Conservation (phyloP, 495 filamentous ascomycete species). For the Daldinia concentrica region DNA sequence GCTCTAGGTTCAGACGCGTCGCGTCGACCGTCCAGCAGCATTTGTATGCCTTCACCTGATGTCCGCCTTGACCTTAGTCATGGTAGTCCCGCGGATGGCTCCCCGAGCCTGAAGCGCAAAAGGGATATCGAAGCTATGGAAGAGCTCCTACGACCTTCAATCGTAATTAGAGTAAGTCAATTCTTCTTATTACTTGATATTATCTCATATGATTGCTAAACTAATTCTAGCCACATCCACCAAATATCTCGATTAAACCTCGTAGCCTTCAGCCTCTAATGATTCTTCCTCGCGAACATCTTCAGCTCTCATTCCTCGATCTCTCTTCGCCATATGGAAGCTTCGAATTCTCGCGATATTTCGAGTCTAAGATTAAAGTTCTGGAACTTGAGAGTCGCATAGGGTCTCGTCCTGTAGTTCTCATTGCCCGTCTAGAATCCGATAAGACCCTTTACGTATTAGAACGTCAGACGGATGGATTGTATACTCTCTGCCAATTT, state of each 20-base stretch:
- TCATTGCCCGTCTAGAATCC: constrained; percentile 70
- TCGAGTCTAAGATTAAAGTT: constrained; percentile 68
- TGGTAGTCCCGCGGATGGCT: constrained; percentile 6
- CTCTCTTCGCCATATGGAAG: constrained; percentile 59
- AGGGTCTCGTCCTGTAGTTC: constrained; percentile 62
- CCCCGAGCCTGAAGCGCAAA: constrained; percentile 44
- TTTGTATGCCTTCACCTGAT: constrained; percentile 48
- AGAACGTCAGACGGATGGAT: constrained; percentile 71
- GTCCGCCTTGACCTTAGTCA: constrained; percentile 33
- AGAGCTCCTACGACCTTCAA: constrained; percentile 57
- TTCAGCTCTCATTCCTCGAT: constrained; percentile 70
- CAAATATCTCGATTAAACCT: constrained; percentile 64
- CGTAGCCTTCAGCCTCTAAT: constrained; percentile 68
- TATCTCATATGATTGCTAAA: constrained; percentile 28
- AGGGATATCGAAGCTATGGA: constrained; percentile 51
- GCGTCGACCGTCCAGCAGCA: constrained; percentile 47
- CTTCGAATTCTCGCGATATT: constrained; percentile 63
- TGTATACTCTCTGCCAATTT: constrained; percentile 78
- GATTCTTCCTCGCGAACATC: constrained; percentile 66
- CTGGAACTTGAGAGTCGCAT: constrained; percentile 67
- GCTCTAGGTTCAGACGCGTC: constrained; percentile 49
- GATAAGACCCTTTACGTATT: constrained; percentile 72
- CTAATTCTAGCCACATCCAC: constrained; percentile 63
- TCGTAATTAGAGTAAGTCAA: constrained; percentile 57
- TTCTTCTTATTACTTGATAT: background rate